These are phyloP conservation scores for Purpureocillium lavendulum DNA, from an alignment of 2,329 filamentous ascomycete genomes.

Conservation along the genomic window DNA sequence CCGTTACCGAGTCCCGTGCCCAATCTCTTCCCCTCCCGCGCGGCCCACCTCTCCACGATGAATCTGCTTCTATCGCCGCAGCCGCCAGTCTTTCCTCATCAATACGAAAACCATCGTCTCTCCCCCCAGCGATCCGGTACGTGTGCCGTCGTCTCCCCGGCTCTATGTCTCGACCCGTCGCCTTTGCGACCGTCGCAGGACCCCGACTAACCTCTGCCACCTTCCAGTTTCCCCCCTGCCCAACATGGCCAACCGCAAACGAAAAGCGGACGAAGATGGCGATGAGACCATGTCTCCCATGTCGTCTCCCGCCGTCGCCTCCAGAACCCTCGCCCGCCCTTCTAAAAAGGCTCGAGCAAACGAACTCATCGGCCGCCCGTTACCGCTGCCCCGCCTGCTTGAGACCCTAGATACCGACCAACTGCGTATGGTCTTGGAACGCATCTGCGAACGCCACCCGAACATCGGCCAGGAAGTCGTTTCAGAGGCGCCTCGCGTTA, in stretches of 20 bases:
- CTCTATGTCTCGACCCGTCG: neutral
- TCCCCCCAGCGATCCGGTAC: constrained; percentile 48
- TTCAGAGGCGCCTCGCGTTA: constrained; percentile 76
- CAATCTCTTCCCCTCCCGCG: constrained; percentile 2
- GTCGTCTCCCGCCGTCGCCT: constrained; percentile 67
- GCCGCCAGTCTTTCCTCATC: constrained; percentile 49
- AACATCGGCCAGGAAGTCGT: constrained; percentile 80
- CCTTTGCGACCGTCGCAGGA: neutral
- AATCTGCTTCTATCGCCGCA: constrained; percentile 55
- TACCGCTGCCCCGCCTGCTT: constrained; percentile 63
- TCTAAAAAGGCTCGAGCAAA: constrained; percentile 55
- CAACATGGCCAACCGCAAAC: constrained; percentile 58
- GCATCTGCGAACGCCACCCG: constrained; percentile 83
- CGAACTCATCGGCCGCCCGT: constrained; percentile 54
- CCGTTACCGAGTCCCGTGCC: neutral
- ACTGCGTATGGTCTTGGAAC: constrained; percentile 77
- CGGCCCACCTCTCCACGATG: constrained; percentile 33
- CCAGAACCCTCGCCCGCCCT: constrained; percentile 58
- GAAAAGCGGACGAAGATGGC: constrained; percentile 73
- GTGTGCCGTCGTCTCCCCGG: constrained; percentile 16
- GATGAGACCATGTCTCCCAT: constrained; percentile 88
- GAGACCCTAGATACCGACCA: constrained; percentile 86
- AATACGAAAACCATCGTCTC: constrained; percentile 46
- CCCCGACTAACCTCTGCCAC: constrained; percentile 11
- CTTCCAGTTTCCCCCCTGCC: constrained; percentile 36